These are phyloP conservation scores for Fusarium verrucosum DNA, from an alignment of 2,329 filamentous ascomycete species.

Conservation along the genomic window DNA sequence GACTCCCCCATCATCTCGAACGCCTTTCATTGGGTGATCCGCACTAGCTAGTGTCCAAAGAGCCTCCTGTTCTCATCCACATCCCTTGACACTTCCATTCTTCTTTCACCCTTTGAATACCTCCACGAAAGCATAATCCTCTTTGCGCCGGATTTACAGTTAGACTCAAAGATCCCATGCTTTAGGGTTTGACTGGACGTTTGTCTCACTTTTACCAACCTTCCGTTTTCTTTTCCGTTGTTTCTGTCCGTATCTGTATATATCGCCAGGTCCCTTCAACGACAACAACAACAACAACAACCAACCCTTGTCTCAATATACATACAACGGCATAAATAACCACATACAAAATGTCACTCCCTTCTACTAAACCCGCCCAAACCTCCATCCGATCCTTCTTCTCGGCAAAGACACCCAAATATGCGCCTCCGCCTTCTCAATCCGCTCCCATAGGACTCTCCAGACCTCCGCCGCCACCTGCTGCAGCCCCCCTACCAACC, in stretches of 20 bases:
- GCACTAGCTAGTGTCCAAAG: constrained; percentile 28
- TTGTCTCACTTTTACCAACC: constrained; percentile 9
- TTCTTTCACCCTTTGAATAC: constrained; percentile 11
- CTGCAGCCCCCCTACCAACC: constrained; percentile 43
- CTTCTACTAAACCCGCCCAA: constrained; percentile 55
- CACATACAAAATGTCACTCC: constrained; percentile 51
- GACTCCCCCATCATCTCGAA: constrained; percentile 13
- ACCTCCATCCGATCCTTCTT: constrained; percentile 72
- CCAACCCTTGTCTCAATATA: neutral
- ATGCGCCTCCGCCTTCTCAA: constrained; percentile 49
- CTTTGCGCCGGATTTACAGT: neutral
- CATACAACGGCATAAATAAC: neutral
- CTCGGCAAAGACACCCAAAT: constrained; percentile 55
- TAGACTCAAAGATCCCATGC: neutral
- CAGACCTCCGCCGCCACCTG: constrained; percentile 33
- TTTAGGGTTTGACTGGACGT: neutral
- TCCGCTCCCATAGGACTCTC: constrained; percentile 35
- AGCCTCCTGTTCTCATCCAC: constrained; percentile 16
- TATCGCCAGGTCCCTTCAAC: neutral
- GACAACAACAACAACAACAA: neutral
- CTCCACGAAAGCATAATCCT: constrained; percentile 24
- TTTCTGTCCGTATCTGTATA: neutral
- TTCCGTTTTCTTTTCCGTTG: neutral
- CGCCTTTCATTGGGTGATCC: constrained; percentile 15
- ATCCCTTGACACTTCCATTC: neutral